Base-by-base conservation (phyloP, 202 grass and related monocot species). In the Elaeis oleifera region DNA sequence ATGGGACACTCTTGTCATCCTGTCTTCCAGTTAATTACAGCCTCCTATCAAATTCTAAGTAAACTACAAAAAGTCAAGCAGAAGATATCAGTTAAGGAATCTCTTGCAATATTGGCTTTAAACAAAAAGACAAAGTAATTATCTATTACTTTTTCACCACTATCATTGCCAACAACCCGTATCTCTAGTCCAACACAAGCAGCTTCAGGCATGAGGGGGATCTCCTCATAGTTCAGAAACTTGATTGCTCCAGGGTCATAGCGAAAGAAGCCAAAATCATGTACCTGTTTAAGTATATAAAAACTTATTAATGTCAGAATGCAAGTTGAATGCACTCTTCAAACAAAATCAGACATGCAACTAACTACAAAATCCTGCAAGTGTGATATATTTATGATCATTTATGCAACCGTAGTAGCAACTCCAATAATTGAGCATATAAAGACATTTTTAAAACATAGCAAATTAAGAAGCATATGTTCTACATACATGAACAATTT, bases 201-300 rank as follows among this genome's bases (percentile, higher is more conserved):
- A 61, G 72, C 94, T 86, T 92, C 94, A 60, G 94, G 94, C 20
- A 75, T 71, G 60, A 97, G 85, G 19, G 50, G 74, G 56, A 97
- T 97, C 74, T 92, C 94, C 60, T 97, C 94, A 0, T 82, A 97
- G 51, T 84, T 79, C 14, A 92, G 77, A 72, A 97, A 97, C 66
- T 97, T 97, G 67, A 97, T 83, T 67, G 94, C 88, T 75, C 70
- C 65, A 64, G 94, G 94, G 71, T 97, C 94, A 77, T 89, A 96
- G 58, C 92, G 74, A 61, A 96, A 96, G 74, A 96, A 92, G 26
- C 94, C 94, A 92, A 97, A 97, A 97, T 97, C 94, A 86, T 97
- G 94, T 65, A 97, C 85, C 94, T 97, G 77, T 79, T 71, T 22
- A 68, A 79, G 18, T 21, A 80, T 29, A 63, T 67, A 55, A 68